Base-by-base conservation (phyloP, 2,329 filamentous ascomycete species). In the Ophioceras dolichostomum region DNA sequence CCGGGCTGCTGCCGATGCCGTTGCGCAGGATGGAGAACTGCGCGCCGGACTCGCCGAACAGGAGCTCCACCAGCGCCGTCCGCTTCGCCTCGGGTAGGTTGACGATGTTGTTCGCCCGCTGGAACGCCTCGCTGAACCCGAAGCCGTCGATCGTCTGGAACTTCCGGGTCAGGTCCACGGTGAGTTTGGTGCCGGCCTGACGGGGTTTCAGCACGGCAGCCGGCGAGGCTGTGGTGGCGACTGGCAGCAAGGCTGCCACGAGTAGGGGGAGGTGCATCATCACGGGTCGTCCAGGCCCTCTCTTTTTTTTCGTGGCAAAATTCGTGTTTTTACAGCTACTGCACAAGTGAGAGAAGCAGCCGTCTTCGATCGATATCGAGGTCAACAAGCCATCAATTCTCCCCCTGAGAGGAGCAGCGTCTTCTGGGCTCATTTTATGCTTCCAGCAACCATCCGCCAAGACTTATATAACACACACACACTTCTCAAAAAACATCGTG, bases 111-210 rank as follows among this genome's bases (percentile, higher is more conserved):
- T 57, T 55, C 3, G 60, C 58, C 14, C 61, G 57, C 42, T 62
- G 59, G 46, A 63, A 65, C 8, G 60, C 59, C 26, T 56, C 54
- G 3, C 50, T 54, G 42, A 59, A 57, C 4, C 59, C 60, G 40
- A 62, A 62, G 16, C 60, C 60, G 43, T 63, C 60, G 17, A 62
- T 61, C 2, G 48, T 55, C 45, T 63, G 62, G 43, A 56, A 58
- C 12, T 37, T 47, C 20, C 39, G 41, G 19, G 33, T 20, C 4
- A 46, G 39, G 37, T 48, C 39, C 16, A 50, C 43, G 4, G 42
- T 46, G 31, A 50, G 22, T 12, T 12, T 26, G 22, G 7, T 26
- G 22, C 22, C 22, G 22, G 22, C 22, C 22, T 26, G 22, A 12
- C 22, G 22, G 8, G 22, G 22, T 12, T 26, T 12, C 22, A 26